Percentiles rank a stretch among this genome's conserved stretches.
Conservation (phyloP, 73 alveolate genomes). For the Strombidium stylifer region DNA sequence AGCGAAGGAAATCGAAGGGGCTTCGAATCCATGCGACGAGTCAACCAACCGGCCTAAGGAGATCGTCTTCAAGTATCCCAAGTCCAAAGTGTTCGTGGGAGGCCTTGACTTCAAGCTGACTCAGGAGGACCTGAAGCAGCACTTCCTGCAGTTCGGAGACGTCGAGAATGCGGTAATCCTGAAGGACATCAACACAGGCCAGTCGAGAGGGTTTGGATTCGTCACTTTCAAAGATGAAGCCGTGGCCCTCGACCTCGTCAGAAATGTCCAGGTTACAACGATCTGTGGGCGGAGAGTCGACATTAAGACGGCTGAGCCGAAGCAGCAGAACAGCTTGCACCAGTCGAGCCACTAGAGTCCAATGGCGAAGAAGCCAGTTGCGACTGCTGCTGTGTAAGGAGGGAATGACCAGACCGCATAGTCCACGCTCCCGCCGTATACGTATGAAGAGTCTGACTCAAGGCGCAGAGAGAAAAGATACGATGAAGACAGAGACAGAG, state of each 20-base stretch:
- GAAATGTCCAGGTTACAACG: slow-evolving; percentile 35
- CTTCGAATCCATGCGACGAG: slow-evolving; percentile 22
- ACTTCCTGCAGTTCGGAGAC: slow-evolving; percentile 68
- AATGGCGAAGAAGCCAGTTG: not conserved
- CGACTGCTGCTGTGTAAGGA: not conserved
- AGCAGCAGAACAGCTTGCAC: slow-evolving; percentile 16
- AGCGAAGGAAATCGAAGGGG: slow-evolving; percentile 45
- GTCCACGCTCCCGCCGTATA: not conserved
- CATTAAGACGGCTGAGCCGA: slow-evolving; percentile 73
- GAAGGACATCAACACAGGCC: slow-evolving; percentile 66
- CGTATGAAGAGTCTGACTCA: not conserved
- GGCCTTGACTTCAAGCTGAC: slow-evolving; percentile 74
- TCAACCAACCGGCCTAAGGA: no score
- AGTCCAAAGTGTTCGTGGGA: slow-evolving; percentile 78
- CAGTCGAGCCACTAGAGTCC: no score
- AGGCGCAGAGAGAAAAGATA: not conserved
- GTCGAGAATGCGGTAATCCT: slow-evolving; percentile 77
- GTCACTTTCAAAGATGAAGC: slow-evolving; percentile 78
- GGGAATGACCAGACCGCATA: not conserved
- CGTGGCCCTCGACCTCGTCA: slow-evolving; percentile 57
- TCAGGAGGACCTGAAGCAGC: slow-evolving; percentile 64
- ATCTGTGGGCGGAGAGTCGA: slow-evolving; percentile 72
- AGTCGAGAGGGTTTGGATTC: slow-evolving; percentile 82
- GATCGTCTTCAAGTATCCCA: slow-evolving; percentile 47
- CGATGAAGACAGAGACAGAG: not conserved